Evolutionary conservation across 2,329 filamentous ascomycete species (phyloP).

Genomic region (Tolypocladium tundrense): DNA sequence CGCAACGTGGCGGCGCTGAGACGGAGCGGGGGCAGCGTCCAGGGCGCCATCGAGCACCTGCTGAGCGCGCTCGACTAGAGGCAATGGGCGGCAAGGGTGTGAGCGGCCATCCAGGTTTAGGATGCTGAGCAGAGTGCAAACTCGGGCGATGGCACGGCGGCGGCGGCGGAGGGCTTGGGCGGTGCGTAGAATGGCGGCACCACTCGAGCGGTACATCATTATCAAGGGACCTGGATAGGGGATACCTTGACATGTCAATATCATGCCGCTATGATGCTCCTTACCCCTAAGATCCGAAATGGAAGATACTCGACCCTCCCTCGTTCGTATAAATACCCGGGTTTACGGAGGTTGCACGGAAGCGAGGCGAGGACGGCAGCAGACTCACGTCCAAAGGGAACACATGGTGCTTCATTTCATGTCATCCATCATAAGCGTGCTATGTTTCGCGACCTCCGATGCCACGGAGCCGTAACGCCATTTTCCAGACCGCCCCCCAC

Average conservation of each 20-base stretch:
- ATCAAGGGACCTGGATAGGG: not conserved
- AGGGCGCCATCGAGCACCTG: slow-evolving; percentile 77
- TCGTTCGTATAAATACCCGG: too few relatives aligned
- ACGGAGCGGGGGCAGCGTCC: slow-evolving; percentile 84
- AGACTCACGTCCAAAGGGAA: not conserved
- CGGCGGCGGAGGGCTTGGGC: not conserved
- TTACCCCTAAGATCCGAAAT: too few relatives aligned
- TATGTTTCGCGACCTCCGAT: not conserved
- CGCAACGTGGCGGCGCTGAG: slow-evolving; percentile 80
- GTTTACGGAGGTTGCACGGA: too few relatives aligned
- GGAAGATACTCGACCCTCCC: too few relatives aligned
- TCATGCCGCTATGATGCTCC: not conserved
- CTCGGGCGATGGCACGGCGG: not conserved
- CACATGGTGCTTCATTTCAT: not conserved
- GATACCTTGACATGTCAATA: slow-evolving; percentile 1
- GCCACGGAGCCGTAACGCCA: not conserved
- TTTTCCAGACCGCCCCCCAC: not conserved
- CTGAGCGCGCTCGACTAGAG: slow-evolving; percentile 26
- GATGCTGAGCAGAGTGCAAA: not conserved
- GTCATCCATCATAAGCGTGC: not conserved
- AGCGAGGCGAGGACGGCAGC: too few relatives aligned
- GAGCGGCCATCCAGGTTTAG: not conserved
- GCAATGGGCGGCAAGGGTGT: not conserved
- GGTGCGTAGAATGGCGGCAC: not conserved
- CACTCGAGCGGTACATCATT: not conserved